Base-by-base conservation (phyloP, 2,329 filamentous ascomycete species). In the Lachnellula subtilissima region DNA sequence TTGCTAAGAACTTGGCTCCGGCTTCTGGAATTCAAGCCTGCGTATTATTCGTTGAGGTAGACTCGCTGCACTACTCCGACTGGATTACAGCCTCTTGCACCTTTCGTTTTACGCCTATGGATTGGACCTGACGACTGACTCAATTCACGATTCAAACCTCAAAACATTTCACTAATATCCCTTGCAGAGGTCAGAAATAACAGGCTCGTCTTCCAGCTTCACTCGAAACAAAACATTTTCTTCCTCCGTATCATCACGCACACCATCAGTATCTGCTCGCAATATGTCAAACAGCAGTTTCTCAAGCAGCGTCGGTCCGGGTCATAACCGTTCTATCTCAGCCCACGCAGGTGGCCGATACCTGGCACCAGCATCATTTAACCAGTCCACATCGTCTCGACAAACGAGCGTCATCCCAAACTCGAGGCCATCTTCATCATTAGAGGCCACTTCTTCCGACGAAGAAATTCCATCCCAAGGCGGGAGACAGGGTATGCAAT, bases 271-370 rank as follows among this genome's bases (percentile, higher is more conserved):
- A 54, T 70, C 73, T 36, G 74, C 77, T 58, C 72, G 74, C 66
- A 71, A 72, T 64, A 72, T 70, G 48, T 73, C 74, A 49, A 73
- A 74, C 52, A 77, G 73, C 60, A 76, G 74, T 58, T 84, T 85
- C 60, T 76, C 80, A 14, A 81, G 77, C 58, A 86, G 81, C 64
- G 70, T 84, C 28, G 83, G 84, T 1, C 76, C 78, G 12, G 77
- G 75, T 14, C 55, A 57, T 45, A 63, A 70, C 17, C 78, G 83
- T 61, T 75, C 80, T 14, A 71, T 74, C 5, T 70, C 74, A 17
- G 62, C 72, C 5, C 65, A 72, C 57, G 72, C 67, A 22, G 45
- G 45, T 37, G 63, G 53, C 68, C 57, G 76, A 69, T 79, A 81
- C 3, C 76, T 81, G 59, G 77, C 80, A 6, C 75, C 82, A 37